Base-by-base conservation (phyloP, 2,329 filamentous ascomycete species). In the Scedosporium apiospermum region DNA sequence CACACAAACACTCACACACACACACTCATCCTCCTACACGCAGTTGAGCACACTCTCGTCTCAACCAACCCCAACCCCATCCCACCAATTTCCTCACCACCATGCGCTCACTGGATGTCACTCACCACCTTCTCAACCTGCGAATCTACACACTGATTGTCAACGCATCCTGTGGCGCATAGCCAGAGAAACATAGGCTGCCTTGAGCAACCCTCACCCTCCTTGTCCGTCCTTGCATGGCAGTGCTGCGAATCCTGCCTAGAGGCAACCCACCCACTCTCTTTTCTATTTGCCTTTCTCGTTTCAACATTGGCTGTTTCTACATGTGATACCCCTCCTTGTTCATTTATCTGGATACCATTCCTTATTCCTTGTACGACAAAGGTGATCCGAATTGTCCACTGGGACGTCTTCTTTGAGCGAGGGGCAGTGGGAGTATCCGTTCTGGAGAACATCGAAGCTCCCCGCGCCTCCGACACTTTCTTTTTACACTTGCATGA, bases 81-180 rank as follows among this genome's bases (percentile, higher is more conserved):
- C 44, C 21, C n/a, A 26, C 27, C 26, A 53, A 41, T 16, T 6
- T 34, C 41, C 44, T 51, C 18, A 51, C 21, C 46, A 62, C n/a
- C 34, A 62, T 62, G 60, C 60, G 51, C 55, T 41, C 60, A 62
- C 60, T 55, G 51, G 23, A 49, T 61, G 60, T 51, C 46, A 61
- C 60, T 55, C 42, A 51, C 49, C 53, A 55, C 53, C 60, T 62
- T 18, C 12, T 34, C 30, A 30, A 51, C 60, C 30, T 41, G 46
- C 60, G 53, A 61, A 61, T 41, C 51, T 55, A 55, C 51, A 55
- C 51, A 55, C 51, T 55, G 51, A 55, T 55, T 55, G 51, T 62
- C 38, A 41, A 62, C 60, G 53, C 60, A 62, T 58, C 60, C 53
- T 58, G 60, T 62, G 60, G 60, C 41, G 55, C 49, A 62, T 60